Conservation (phyloP, 305 asterid genomes). For the Fraxinus sp. region DNA sequence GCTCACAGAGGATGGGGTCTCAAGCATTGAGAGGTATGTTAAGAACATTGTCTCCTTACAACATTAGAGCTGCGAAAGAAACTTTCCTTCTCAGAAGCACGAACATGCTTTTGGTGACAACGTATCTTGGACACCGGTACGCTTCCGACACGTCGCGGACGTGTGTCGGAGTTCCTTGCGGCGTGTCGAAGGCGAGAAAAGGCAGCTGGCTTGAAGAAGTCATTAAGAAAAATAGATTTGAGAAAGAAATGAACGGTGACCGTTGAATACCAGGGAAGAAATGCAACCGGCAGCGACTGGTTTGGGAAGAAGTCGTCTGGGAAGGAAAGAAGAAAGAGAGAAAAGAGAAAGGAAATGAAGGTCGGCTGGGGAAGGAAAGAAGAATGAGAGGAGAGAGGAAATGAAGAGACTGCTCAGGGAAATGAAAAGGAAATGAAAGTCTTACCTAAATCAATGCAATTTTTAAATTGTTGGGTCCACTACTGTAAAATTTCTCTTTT, state of each 20-base stretch:
- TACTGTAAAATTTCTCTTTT: neutral
- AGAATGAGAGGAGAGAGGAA: neutral
- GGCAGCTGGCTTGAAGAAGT: neutral
- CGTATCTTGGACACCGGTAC: neutral
- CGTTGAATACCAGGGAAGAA: neutral
- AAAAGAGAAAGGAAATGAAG: neutral
- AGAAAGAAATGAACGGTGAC: neutral
- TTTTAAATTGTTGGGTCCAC: neutral
- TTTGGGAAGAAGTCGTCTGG: neutral
- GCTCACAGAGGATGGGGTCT: neutral
- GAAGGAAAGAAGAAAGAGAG: neutral
- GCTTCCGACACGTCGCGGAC: neutral
- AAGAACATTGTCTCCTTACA: neutral
- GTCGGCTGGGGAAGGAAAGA: neutral
- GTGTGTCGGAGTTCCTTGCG: neutral
- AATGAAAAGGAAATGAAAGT: too few relatives aligned
- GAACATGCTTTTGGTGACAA: neutral
- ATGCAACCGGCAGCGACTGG: neutral
- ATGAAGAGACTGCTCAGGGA: neutral
- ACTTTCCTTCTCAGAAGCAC: neutral
- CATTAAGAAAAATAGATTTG: neutral
- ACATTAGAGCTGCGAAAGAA: neutral
- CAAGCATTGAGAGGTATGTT: neutral
- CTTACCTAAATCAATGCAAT: neutral
- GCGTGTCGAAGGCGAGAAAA: neutral